Evolutionary conservation across 768 basidiomycete genomes (phyloP), one percentile per base, ranked within the genome.

Genomic region (Boletus patriciae): DNA sequence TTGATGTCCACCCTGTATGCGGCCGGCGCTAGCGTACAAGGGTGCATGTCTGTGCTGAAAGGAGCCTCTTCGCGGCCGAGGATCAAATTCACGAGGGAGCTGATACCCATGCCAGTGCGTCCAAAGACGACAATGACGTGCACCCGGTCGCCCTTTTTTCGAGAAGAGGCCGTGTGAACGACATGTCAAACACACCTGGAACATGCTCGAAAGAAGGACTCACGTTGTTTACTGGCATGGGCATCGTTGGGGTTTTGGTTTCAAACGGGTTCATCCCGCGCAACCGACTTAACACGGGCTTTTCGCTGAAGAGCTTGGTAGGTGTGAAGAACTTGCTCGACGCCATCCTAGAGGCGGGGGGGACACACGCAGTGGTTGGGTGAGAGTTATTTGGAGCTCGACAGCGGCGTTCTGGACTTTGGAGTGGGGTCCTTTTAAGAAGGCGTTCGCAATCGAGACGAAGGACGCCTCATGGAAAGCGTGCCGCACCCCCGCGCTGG

Each of bases 81-180:
- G 56, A 71, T 73, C 31, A 71, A 40, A 37, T 71, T 71, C 16
- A 71, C 70, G 52, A 71, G 62, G 13, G 70, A 71, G 40, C 70
- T 71, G 53, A 71, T 58, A 0, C 70, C 70, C 61, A 70, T 67
- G 18, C 71, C 71, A 3, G 71, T 71, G 13, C 71, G 69, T 56
- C 70, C 70, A 52, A 73, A 71, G 58, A 71, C 57, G 53, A 71
- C 71, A 6, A 71, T 19, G 46, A 70, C 69, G 49, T 71, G 69
- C 38, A 70, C 69, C 3, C 67, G 59, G 66, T 68, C 68, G 11
- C 67, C 69, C 69, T 69, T 52, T 54, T 38, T 56, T 33, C 23
- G 33, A 4, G 23, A 31, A 31, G 23, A 36, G 4, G 16, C 34
- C n/a, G 45, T 44, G 19, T 53, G 43, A 57, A 46, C 23, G 50